A percentile compares a stretch with the other conserved stretches of the same genome.
phyloP scores from a whole-genome alignment of 164 flowering plant genomes.

The Piper longum region DNA sequence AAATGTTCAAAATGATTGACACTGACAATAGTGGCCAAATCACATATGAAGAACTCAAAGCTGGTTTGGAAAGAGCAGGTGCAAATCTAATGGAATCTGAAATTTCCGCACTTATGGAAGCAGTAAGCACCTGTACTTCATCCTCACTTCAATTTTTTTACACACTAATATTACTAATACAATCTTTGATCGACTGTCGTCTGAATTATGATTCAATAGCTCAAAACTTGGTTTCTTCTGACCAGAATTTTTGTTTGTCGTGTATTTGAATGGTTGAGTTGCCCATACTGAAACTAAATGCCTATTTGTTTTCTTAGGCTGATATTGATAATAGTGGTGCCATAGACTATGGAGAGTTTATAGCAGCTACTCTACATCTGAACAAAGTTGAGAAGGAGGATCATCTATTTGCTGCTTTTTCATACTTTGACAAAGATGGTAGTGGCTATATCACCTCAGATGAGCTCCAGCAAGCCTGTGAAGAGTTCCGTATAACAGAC shows the following conservation, averaged over 20 bases:
- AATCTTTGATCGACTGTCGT: neutral
- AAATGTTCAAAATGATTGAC: constrained; percentile 35
- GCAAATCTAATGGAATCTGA: constrained; percentile 77
- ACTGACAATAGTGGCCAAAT: too few relatives aligned
- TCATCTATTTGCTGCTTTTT: constrained; percentile 13
- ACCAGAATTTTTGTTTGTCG: too few relatives aligned
- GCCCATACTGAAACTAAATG: too few relatives aligned
- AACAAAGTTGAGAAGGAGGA: constrained; percentile 15
- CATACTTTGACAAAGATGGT: neutral
- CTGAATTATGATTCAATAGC: neutral
- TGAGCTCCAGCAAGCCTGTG: too few relatives aligned
- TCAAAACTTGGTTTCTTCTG: too few relatives aligned
- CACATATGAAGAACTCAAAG: constrained; percentile 77
- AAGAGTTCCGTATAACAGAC: constrained; percentile 9
- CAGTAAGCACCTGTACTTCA: constrained; percentile 36
- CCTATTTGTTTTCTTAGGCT: constrained; percentile 5
- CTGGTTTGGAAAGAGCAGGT: constrained; percentile 63
- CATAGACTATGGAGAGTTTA: constrained; percentile 17
- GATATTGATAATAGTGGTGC: constrained; percentile 15
- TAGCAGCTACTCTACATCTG: constrained; percentile 13
- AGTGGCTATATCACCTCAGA: too few relatives aligned
- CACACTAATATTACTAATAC: neutral
- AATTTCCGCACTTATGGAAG: constrained; percentile 57
- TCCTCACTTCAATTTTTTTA: constrained; percentile 7
- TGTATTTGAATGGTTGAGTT: too few relatives aligned